Evolutionary conservation across 495 filamentous ascomycete genomes (phyloP), one percentile per base, ranked within the genome.

Genomic region (Podospora appendiculata): DNA sequence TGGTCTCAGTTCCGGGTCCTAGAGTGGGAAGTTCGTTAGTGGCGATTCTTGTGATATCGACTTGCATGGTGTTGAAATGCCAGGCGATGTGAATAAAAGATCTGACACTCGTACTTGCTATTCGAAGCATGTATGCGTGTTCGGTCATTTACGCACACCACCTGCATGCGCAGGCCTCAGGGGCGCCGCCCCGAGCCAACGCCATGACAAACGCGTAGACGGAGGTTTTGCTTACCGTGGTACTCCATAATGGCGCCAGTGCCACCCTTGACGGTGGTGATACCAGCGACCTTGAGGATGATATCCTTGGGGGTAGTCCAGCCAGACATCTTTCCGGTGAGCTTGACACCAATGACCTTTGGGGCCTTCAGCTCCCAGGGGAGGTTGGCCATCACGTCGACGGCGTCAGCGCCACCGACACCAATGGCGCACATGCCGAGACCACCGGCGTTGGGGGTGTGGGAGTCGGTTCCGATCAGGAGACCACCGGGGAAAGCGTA

Each of bases 301-400:
- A 98, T 87, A 74, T 98, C 92, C 78, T 98, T 97, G 42, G 93
- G 89, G 42, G 94, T 67, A 55, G 92, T 89, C 93, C 93, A 98
- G 72, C 93, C 94, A 61, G 81, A 88, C 71, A 98, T 59, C 69
- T 90, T 55, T 49, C 93, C 93, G 56, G 89, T 95, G 32, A 98
- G 84, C 72, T 86, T 89, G 52, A 98, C 85, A 83, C 93, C 93
- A 70, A 96, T 95, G 57, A 96, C 78, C 74, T 96, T 96, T 50
- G 93, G 93, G 46, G 94, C 93, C 80, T 97, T 97, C 65, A 98
- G 74, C 70, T 98, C 93, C 93, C 93, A 97, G 35, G 93, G 92
- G 52, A 96, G 83, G 73, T 90, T 88, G 59, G 90, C 94, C 91
- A 98, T 96, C 61, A 96, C 93, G 71, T 98, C 93, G 58, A 98